Base-by-base conservation (phyloP, 139 green algal genomes). In the Chlamydomonas urium region DNA sequence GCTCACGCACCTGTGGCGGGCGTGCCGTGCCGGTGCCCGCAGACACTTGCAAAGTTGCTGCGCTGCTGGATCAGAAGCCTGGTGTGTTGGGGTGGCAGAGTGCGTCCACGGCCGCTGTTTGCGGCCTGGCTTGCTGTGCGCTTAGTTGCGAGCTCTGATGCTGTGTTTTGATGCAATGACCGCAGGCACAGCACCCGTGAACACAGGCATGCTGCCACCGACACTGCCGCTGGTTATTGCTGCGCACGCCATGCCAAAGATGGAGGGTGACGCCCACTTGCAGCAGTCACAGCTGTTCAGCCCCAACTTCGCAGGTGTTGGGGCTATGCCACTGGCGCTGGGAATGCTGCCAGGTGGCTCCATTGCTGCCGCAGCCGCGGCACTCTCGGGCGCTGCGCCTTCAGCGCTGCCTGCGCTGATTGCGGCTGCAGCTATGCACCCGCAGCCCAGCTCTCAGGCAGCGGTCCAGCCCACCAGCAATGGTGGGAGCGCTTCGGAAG, bases 301-400 rank as follows among this genome's bases (percentile, higher is more conserved):
- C 60, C 23, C 38, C 60, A 67, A 24, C 32, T 67, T 42, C 5
- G 60, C 33, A 26, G 60, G 5, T 17, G 33, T 6, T 26, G 32
- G 60, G 19, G 19, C 32, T 24, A 67, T 45, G 60, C 32, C 60
- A n/a, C 8, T 45, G 26, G 29, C n/a, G 32, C 23, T 45, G 60
- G 29, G 8, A 4, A 67, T 26, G 14, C 24, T 42, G 38, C 26
- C 32, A 26, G 60, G 19, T 10, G 60, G 60, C n/a, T 67, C 60
- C 17, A 67, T 67, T 45, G 60, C 60, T 67, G 60, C 60, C 10
- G 60, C 60, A 29, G 53, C 53, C 29, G 60, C 60, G 17, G 53
- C 19, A 63, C 6, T 45, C 60, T n/a, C 29, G 60, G 19, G 4
- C 33, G 32, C 60, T n/a, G 33, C 60, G 14, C 4, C 60, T 14